Percentiles rank a stretch among this genome's conserved stretches.
phyloP scores from a whole-genome alignment of 306 rosid genomes.

The Biancaea sappan region DNA sequence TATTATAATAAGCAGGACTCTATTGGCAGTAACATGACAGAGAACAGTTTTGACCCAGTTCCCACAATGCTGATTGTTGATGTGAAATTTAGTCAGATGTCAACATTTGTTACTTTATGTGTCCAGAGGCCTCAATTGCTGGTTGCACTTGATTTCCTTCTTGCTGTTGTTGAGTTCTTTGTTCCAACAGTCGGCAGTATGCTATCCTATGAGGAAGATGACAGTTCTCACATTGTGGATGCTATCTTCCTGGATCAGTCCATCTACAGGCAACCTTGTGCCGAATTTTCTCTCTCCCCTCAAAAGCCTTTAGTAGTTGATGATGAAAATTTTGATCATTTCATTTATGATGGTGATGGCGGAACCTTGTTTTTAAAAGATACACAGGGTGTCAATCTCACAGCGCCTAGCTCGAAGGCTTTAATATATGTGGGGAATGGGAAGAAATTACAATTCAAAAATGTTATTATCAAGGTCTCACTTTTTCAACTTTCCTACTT shows the following conservation, averaged over 20 bases:
- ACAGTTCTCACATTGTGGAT: slow-evolving; percentile 51
- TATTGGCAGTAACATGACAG: slow-evolving; percentile 39
- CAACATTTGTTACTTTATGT: slow-evolving; percentile 67
- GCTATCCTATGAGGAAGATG: slow-evolving; percentile 61
- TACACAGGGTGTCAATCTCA: slow-evolving; percentile 57
- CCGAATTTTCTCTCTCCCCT: slow-evolving; percentile 76
- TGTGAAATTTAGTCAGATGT: slow-evolving; percentile 59
- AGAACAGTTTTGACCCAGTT: slow-evolving; percentile 47
- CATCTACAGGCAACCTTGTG: slow-evolving; percentile 67
- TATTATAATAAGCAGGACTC: slow-evolving; percentile 43
- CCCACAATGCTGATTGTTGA: slow-evolving; percentile 93
- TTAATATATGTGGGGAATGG: slow-evolving; percentile 84
- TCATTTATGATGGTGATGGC: slow-evolving; percentile 89
- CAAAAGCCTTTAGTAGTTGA: slow-evolving; percentile 79
- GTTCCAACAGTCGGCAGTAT: slow-evolving; percentile 76
- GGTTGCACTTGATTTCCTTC: slow-evolving; percentile 93
- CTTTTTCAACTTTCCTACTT: slow-evolving; percentile 1
- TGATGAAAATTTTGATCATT: slow-evolving; percentile 69
- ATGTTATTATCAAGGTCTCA: slow-evolving; percentile 78
- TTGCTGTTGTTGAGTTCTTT: slow-evolving; percentile 89
- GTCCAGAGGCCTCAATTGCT: slow-evolving; percentile 93
- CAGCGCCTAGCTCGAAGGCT: slow-evolving; percentile 65
- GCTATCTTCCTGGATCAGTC: slow-evolving; percentile 68
- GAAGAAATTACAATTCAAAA: slow-evolving; percentile 88
- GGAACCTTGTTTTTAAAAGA: slow-evolving; percentile 73